Percentiles rank a stretch among this genome's conserved stretches.
Conservation (phyloP, 2,329 filamentous ascomycete species). For the Polytolypa hystricis region DNA sequence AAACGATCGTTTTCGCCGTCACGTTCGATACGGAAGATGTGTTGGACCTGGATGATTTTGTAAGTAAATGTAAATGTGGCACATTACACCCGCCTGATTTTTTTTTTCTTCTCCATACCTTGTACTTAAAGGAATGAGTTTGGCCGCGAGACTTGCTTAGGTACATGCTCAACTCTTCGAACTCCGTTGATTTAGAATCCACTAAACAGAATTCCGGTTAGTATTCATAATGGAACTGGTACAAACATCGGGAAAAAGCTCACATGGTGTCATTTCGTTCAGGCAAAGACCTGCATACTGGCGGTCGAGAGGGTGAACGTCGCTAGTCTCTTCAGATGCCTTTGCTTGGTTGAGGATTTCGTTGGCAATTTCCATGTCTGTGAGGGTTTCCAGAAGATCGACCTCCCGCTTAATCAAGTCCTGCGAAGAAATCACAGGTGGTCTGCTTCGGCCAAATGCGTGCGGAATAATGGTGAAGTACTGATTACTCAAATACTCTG, state of each 20-base stretch:
- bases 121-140: conserved; percentile 48
- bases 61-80: too few species aligned
- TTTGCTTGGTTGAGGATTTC: conserved; percentile 63
- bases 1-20: conserved; percentile 62
- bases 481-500: conserved; percentile 58
- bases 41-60: conserved; percentile 39
- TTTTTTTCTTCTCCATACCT: too few species aligned
- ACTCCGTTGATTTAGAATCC: conserved; percentile 50
- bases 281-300: conserved; percentile 62
- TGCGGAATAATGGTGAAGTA: conserved; percentile 81
- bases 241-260: conserved; percentile 9
- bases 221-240: neutral
- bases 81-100: too few species aligned
- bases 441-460: conserved; percentile 60
- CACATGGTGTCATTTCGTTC: conserved; percentile 59
- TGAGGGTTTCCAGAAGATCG: conserved; percentile 67
- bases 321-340: conserved; percentile 35
- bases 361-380: conserved; percentile 73
- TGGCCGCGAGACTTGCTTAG: conserved; percentile 53
- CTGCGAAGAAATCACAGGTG: conserved; percentile 53
- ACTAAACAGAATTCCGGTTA: too few species aligned
- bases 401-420: conserved; percentile 60
- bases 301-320: conserved; percentile 55
- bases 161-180: conserved; percentile 53
- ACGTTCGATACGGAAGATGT: conserved; percentile 77